Evolutionary conservation across 805 yeast species (phyloP).

Genomic region (Hanseniaspora vineae): DNA sequence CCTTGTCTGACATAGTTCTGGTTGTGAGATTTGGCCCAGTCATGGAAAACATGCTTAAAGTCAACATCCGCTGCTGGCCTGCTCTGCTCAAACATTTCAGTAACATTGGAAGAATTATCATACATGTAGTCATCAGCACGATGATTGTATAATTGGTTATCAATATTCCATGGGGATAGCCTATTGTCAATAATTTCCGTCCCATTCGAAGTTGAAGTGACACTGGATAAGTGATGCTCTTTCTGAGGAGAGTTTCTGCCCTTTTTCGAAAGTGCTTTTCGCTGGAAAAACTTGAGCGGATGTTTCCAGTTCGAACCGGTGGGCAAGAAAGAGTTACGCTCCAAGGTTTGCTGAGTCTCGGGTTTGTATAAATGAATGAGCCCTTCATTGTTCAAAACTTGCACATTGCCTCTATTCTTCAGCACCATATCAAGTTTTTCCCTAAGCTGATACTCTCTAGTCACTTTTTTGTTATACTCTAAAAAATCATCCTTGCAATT

Average conservation of each 20-base stretch:
- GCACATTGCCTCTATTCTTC: slow-evolving; percentile 9
- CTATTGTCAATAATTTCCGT: background rate
- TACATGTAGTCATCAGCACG: background rate
- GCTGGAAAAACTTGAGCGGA: background rate
- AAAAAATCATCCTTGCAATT: slow-evolving; percentile 18
- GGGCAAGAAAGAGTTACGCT: no score
- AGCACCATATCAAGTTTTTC: slow-evolving; percentile 14
- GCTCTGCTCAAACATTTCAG: no score
- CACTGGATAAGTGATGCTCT: no score
- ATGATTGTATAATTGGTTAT: background rate
- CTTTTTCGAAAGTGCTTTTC: background rate
- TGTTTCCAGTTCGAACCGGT: no score
- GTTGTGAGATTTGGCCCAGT: slow-evolving; percentile 9
- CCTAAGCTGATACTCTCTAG: slow-evolving; percentile 22
- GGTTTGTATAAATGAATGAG: slow-evolving; percentile 6
- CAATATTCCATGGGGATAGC: background rate
- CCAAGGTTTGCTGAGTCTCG: no score
- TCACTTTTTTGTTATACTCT: slow-evolving; percentile 23
- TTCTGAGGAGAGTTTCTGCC: no score
- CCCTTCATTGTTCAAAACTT: slow-evolving; percentile 10
- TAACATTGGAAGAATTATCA: no score
- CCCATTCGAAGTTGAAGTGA: background rate
- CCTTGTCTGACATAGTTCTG: slow-evolving; percentile 36
- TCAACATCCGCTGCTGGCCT: background rate
- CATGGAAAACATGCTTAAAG: background rate